These are phyloP conservation scores for Mycena haematopus DNA, from an alignment of 768 basidiomycete genomes.

Conservation along the genomic window DNA sequence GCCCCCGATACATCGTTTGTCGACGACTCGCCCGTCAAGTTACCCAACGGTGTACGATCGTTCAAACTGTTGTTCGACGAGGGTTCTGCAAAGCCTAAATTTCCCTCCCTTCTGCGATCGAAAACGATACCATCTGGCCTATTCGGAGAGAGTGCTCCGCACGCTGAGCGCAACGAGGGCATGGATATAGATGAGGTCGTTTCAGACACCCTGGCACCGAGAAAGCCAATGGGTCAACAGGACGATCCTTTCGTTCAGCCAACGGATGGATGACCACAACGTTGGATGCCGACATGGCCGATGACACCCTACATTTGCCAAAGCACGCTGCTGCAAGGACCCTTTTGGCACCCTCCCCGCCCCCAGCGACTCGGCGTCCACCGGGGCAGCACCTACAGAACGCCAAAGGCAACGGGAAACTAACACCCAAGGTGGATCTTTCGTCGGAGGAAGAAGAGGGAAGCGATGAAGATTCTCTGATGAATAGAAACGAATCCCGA, in stretches of 20 bases:
- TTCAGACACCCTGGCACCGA: neutral
- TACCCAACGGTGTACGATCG: conserved; percentile 57
- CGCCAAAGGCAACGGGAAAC: conserved; percentile 39
- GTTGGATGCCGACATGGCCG: conserved; percentile 15
- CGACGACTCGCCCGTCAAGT: conserved; percentile 76
- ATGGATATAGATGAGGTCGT: conserved; percentile 27
- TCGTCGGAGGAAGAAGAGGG: conserved; percentile 35
- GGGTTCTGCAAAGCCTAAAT: conserved; percentile 24
- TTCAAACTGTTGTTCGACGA: conserved; percentile 76
- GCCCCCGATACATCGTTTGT: conserved; percentile 57
- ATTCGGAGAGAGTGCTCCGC: conserved; percentile 12
- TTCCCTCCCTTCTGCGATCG: conserved; percentile 14
- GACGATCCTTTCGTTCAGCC: conserved; percentile 18
- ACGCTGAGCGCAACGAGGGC: conserved; percentile 2
- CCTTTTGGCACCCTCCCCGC: conserved; percentile 76
- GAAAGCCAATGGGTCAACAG: neutral
- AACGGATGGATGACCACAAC: neutral
- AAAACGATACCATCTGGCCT: conserved; percentile 24
- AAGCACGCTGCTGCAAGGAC: conserved; percentile 32
- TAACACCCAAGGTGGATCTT: conserved; percentile 56
- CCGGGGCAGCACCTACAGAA: conserved; percentile 33
- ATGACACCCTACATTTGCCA: conserved; percentile 29
- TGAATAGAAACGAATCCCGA: conserved; percentile 5
- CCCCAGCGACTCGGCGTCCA: conserved; percentile 44
- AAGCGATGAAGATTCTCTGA: conserved; percentile 36